These are phyloP conservation scores for Tuber calosporum DNA, from an alignment of 495 filamentous ascomycete species.

Conservation along the genomic window DNA sequence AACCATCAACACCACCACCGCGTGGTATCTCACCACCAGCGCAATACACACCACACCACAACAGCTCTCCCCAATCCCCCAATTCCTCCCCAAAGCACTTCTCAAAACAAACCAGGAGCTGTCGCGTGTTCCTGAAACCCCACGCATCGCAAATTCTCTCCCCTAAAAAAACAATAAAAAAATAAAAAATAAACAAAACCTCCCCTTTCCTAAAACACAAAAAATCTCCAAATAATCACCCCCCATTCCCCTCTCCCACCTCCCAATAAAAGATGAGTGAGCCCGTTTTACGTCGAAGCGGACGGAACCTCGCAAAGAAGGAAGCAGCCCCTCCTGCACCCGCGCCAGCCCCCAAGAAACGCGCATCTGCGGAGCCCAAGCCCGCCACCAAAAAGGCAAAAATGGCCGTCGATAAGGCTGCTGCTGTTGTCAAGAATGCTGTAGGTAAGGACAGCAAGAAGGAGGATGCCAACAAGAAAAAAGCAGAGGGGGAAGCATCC, in stretches of 20 bases:
- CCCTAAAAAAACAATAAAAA: too few relatives aligned
- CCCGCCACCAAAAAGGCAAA: slow-evolving; percentile 35
- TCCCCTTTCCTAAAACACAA: slow-evolving; percentile 45
- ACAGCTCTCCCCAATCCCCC: slow-evolving; percentile 45
- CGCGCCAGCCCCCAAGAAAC: slow-evolving; percentile 35
- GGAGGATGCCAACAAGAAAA: background rate
- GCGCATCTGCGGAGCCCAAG: slow-evolving; percentile 33
- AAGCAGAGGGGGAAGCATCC: slow-evolving; percentile 11
- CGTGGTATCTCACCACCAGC: slow-evolving; percentile 54
- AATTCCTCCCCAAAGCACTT: background rate
- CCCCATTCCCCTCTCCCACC: slow-evolving; percentile 11
- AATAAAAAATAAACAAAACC: slow-evolving; percentile 29
- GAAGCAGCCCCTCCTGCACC: slow-evolving; percentile 26
- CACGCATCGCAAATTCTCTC: background rate
- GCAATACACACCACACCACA: slow-evolving; percentile 66
- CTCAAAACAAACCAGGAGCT: background rate
- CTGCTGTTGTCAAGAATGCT: slow-evolving; percentile 14
- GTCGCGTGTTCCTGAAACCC: background rate
- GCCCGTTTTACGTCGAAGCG: slow-evolving; percentile 41
- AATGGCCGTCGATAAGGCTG: slow-evolving; percentile 21
- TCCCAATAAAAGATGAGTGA: slow-evolving; percentile 43
- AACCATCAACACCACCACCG: slow-evolving; percentile 35
- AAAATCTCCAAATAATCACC: slow-evolving; percentile 20
- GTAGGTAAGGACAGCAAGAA: background rate
- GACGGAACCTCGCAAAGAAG: slow-evolving; percentile 38